These are phyloP conservation scores for Dendrobium catenatum DNA, from an alignment of 106 monocot genomes.

Conservation along the genomic window DNA sequence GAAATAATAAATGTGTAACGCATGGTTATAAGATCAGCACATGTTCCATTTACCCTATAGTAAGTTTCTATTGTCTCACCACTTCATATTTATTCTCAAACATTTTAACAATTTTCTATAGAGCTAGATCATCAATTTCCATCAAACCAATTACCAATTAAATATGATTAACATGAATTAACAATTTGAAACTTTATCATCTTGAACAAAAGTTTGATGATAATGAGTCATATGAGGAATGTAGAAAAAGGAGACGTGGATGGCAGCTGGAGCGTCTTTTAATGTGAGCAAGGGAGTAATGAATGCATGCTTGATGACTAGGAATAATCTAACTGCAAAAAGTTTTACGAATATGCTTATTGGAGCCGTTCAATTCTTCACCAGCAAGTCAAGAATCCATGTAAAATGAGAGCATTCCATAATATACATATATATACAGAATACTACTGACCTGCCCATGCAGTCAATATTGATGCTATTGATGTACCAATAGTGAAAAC, in stretches of 20 bases:
- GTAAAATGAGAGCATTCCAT: background rate
- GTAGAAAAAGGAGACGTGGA: background rate
- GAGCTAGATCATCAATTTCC: background rate
- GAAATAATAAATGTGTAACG: background rate
- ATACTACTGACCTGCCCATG: conserved; percentile 73
- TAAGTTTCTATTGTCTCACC: background rate
- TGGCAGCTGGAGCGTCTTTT: background rate
- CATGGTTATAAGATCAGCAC: background rate
- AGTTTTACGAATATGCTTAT: background rate
- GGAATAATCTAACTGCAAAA: background rate
- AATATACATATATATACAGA: background rate
- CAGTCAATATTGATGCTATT: conserved; percentile 75
- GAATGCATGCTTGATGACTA: background rate
- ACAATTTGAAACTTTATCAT: background rate
- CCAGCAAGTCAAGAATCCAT: background rate
- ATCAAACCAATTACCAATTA: background rate
- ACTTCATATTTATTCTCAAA: background rate
- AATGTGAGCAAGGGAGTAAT: background rate
- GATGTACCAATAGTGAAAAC: conserved; percentile 86
- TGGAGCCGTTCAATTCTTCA: background rate
- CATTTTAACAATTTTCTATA: background rate
- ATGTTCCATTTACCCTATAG: too few relatives aligned
- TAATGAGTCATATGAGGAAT: background rate
- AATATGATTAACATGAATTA: background rate
- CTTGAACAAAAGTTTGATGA: background rate